These are phyloP conservation scores for Hypsizygus ulmarius DNA, from an alignment of 1,284 basidiomycete species.

Conservation along the genomic window DNA sequence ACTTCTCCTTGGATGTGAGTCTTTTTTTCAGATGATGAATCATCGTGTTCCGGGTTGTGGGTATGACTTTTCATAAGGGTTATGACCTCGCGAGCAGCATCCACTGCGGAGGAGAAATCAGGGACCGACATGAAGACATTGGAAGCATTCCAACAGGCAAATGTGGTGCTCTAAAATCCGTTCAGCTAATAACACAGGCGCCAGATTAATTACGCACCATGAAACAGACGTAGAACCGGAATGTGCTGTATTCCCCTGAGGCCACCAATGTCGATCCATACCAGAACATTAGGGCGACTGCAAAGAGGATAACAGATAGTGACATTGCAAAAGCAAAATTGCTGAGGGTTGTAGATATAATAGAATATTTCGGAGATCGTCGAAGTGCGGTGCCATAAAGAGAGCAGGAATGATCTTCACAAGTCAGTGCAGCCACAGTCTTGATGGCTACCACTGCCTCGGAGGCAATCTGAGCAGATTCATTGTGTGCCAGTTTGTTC, in stretches of 20 bases:
- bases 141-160: constrained; percentile 78
- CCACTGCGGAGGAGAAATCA: constrained; percentile 85
- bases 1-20: constrained; percentile 65
- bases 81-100: constrained; percentile 77
- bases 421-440: too few species aligned
- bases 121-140: constrained; percentile 93
- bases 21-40: constrained; percentile 74
- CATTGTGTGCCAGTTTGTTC: too few species aligned
- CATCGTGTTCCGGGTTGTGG: constrained; percentile 77
- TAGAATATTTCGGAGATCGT: constrained; percentile 65
- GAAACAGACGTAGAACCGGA: constrained; percentile 81
- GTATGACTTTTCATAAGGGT: constrained; percentile 82
- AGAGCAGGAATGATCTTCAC: constrained; percentile 68
- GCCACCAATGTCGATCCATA: constrained; percentile 75
- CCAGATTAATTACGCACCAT: constrained; percentile 53
- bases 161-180: constrained; percentile 57
- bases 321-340: constrained; percentile 79
- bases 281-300: constrained; percentile 89
- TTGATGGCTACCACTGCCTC: too few species aligned
- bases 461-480: too few species aligned
- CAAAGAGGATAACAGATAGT: constrained; percentile 77
- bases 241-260: constrained; percentile 53
- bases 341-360: constrained; percentile 65
- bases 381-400: constrained; percentile 77
- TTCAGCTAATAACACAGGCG: constrained; percentile 17